Evolutionary conservation across 2,329 filamentous ascomycete species (phyloP).

Genomic region (Talaromyces sp.): DNA sequence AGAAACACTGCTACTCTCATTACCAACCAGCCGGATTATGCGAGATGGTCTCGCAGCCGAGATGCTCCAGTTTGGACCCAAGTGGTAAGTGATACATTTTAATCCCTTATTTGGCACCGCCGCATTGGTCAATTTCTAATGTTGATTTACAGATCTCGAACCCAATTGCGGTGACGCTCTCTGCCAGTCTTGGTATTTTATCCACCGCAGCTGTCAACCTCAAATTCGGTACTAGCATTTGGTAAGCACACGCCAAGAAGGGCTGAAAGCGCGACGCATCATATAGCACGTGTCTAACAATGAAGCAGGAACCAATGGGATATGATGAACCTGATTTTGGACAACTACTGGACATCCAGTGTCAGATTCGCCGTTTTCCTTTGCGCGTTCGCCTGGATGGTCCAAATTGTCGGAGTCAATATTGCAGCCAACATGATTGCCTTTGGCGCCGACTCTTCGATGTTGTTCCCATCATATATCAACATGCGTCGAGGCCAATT

Average conservation of each 20-base stretch:
- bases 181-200: slow-evolving; percentile 47
- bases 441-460: slow-evolving; percentile 37
- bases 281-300: background rate
- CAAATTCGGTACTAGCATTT: slow-evolving; percentile 38
- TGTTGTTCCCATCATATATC: slow-evolving; percentile 52
- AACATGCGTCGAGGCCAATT: slow-evolving; percentile 56
- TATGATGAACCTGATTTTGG: slow-evolving; percentile 34
- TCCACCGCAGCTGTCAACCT: slow-evolving; percentile 47
- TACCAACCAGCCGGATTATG: slow-evolving; percentile 48
- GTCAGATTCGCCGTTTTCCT: slow-evolving; percentile 44
- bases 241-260: slow-evolving; percentile 9
- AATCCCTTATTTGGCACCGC: too few species aligned
- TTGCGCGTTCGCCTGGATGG: slow-evolving; percentile 36
- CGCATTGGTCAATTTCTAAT: background rate
- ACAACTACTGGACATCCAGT: slow-evolving; percentile 32
- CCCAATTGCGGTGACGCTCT: slow-evolving; percentile 44
- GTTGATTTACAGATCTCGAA: slow-evolving; percentile 35
- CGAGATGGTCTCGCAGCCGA: slow-evolving; percentile 35
- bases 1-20: slow-evolving; percentile 39
- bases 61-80: slow-evolving; percentile 46
- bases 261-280: background rate
- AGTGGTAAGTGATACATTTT: slow-evolving; percentile 7
- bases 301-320: slow-evolving; percentile 31
- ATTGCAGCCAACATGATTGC: slow-evolving; percentile 38
- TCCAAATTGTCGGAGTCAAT: slow-evolving; percentile 41